phyloP scores from a whole-genome alignment of 345 rosid genomes.

The Eucalyptus virginea region DNA sequence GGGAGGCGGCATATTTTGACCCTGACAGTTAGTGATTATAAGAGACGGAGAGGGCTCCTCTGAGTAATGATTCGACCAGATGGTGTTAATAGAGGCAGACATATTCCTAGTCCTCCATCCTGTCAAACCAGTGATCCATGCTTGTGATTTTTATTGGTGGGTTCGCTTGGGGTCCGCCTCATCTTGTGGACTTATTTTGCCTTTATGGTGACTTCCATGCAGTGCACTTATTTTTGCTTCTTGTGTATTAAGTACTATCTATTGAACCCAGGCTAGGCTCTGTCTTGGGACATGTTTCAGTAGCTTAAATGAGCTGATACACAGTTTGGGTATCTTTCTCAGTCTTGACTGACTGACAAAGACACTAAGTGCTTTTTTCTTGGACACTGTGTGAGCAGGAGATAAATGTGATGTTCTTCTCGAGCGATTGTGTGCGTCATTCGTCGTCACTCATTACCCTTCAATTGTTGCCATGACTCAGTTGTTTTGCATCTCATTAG shows the following conservation, averaged over 20 bases:
- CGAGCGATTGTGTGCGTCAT: not conserved
- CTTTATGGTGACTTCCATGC: not conserved
- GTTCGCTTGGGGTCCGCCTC: not conserved
- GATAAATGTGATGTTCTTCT: not conserved
- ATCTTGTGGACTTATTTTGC: not conserved
- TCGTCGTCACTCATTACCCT: not conserved
- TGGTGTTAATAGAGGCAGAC: not conserved
- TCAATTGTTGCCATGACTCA: not conserved
- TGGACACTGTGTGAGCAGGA: not conserved
- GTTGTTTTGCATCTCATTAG: not conserved
- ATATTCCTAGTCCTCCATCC: not conserved
- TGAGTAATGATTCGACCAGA: slow-evolving; percentile 5
- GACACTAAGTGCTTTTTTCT: not conserved
- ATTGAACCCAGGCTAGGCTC: not conserved
- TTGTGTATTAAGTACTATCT: not conserved
- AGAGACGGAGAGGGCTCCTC: slow-evolving; percentile 96
- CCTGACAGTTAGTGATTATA: slow-evolving; percentile 92
- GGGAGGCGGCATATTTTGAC: slow-evolving; percentile 83
- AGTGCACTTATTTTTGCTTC: not conserved
- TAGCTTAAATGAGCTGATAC: not conserved
- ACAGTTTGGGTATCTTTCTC: not conserved
- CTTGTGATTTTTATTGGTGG: not conserved
- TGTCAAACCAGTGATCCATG: not conserved
- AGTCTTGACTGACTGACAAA: not conserved
- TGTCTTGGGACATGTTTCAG: not conserved